Evolutionary conservation across 768 basidiomycete genomes (phyloP).

Genomic region (Floccularia luteovirens): DNA sequence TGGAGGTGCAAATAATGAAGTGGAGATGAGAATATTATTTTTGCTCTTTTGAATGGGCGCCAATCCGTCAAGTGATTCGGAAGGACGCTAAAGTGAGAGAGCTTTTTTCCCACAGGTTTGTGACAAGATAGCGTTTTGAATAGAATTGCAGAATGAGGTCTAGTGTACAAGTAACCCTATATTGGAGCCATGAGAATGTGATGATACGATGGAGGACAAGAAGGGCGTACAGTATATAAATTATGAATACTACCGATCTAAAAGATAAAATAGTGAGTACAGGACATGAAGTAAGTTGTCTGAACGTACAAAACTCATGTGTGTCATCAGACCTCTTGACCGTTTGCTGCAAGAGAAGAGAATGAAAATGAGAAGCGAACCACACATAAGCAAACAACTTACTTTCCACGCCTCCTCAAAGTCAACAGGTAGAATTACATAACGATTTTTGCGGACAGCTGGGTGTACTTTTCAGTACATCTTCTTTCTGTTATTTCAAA

Average conservation of each 20-base stretch:
- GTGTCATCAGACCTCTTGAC: slow-evolving; percentile 97
- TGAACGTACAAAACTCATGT: slow-evolving; percentile 84
- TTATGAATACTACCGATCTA: slow-evolving; percentile 27
- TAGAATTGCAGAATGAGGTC: background rate
- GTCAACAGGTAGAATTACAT: slow-evolving; percentile 93
- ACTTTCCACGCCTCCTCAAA: slow-evolving; percentile 99
- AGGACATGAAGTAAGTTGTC: background rate
- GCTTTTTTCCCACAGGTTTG: background rate
- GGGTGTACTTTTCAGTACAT: background rate
- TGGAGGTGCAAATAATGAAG: slow-evolving; percentile 5
- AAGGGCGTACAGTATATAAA: background rate
- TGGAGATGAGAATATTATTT: slow-evolving; percentile 24
- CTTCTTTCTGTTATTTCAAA: background rate
- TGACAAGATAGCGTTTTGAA: too few species aligned
- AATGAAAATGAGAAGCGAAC: slow-evolving; percentile 24
- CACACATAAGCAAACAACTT: slow-evolving; percentile 55
- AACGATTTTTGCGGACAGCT: slow-evolving; percentile 98
- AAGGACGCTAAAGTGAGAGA: slow-evolving; percentile 90
- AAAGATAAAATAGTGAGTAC: slow-evolving; percentile 2
- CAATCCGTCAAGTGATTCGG: slow-evolving; percentile 52
- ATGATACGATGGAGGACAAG: background rate
- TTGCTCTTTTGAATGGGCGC: slow-evolving; percentile 86
- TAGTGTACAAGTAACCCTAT: background rate
- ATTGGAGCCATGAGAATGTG: background rate
- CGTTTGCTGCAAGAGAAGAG: slow-evolving; percentile 63